A percentile compares a stretch with the other conserved stretches of the same genome.
Conservation (phyloP, 2,329 filamentous ascomycete genomes). For the Tolypocladium ophioglossoides region DNA sequence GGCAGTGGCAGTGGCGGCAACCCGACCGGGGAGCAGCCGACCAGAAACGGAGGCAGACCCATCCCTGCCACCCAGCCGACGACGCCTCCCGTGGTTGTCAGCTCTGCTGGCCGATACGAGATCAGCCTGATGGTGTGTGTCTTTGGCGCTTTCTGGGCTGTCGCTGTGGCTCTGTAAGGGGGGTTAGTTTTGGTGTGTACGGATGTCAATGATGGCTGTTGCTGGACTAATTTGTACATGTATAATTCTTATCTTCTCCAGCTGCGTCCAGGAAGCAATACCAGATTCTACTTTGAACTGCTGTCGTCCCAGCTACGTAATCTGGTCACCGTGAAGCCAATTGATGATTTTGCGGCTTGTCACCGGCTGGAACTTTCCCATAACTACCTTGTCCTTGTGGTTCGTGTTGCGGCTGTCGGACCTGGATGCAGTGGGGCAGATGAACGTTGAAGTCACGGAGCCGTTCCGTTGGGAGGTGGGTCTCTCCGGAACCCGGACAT, state of each 20-base stretch:
- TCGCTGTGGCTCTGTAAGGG: slow-evolving; percentile 11
- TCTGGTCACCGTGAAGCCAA: neutral
- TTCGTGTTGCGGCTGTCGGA: neutral
- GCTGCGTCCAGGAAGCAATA: neutral
- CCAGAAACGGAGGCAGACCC: neutral
- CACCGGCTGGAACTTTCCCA: too few species aligned
- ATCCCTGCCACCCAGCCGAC: neutral
- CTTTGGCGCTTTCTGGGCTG: slow-evolving; percentile 12
- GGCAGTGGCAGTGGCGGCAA: neutral
- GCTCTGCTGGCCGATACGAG: slow-evolving; percentile 9
- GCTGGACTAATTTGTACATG: neutral
- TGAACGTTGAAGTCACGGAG: neutral
- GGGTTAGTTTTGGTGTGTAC: neutral
- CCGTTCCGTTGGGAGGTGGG: neutral
- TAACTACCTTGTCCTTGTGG: neutral
- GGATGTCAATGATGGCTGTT: neutral
- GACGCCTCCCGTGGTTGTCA: slow-evolving; percentile 4
- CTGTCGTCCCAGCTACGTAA: too few species aligned
- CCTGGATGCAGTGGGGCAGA: too few species aligned
- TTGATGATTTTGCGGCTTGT: too few species aligned
- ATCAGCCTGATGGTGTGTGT: slow-evolving; percentile 13
- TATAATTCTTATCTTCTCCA: neutral
- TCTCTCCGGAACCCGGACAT: neutral
- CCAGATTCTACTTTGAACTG: neutral
- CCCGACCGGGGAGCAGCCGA: neutral